These are phyloP conservation scores for Chaetomiaceae sp. DNA, from an alignment of 2,329 filamentous ascomycete species.

Conservation along the genomic window DNA sequence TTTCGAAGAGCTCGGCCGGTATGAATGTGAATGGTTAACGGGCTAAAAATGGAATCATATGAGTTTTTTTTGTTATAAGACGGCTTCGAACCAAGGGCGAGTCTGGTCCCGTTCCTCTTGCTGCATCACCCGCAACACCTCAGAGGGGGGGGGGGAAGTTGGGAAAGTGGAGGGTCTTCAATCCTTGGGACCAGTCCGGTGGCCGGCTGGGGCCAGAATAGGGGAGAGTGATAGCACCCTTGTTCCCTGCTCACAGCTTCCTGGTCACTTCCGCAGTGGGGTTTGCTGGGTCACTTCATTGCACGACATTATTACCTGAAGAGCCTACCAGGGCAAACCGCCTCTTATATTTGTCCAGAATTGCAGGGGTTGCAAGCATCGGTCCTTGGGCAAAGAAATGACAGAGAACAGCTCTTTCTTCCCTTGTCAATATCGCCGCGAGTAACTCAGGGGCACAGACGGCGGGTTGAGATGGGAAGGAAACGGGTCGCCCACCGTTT, in stretches of 20 bases:
- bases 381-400: not conserved
- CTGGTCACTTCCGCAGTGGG: conserved; percentile 23
- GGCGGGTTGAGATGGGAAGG: not conserved
- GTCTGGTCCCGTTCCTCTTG: conserved; percentile 3
- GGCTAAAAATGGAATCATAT: conserved; percentile 12
- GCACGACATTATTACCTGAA: conserved; percentile 14
- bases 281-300: conserved; percentile 13
- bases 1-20: not conserved
- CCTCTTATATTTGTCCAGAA: conserved; percentile 14
- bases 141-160: not conserved
- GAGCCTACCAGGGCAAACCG: conserved; percentile 5
- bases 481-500: not conserved
- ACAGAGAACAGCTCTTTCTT: not conserved
- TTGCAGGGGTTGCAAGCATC: conserved; percentile 10
- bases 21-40: not conserved
- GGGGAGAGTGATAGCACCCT: conserved; percentile 18
- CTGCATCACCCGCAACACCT: conserved; percentile 12
- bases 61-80: conserved; percentile 3
- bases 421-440: not conserved
- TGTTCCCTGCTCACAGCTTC: conserved; percentile 24
- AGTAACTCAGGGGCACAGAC: not conserved
- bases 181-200: conserved; percentile 7
- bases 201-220: conserved; percentile 14
- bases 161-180: conserved; percentile 3
- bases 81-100: not conserved